Percentiles rank a stretch among this genome's conserved stretches.
These are phyloP conservation scores for Trichoderma reesei DNA, from an alignment of 495 filamentous ascomycete genomes.

Conservation along the genomic window DNA sequence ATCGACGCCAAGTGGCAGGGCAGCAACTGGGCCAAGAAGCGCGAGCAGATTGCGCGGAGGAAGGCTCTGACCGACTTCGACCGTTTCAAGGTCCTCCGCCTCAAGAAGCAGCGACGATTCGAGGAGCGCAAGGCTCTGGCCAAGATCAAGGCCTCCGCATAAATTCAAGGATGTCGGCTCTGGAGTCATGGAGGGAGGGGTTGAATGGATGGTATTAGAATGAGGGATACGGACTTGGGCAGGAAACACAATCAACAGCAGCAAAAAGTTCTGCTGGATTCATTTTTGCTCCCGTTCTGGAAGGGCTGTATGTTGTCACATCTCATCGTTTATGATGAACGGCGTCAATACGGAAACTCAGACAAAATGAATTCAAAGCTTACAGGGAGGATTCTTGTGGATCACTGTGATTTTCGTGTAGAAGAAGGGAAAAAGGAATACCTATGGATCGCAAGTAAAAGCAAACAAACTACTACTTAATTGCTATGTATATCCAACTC, in stretches of 20 bases:
- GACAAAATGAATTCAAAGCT: slow-evolving; percentile 13
- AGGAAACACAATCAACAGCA: slow-evolving; percentile 8
- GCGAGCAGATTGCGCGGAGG: slow-evolving; percentile 71
- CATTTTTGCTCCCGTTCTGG: slow-evolving; percentile 9
- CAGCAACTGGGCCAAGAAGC: slow-evolving; percentile 84
- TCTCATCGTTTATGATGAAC: slow-evolving; percentile 10
- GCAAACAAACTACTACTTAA: neutral
- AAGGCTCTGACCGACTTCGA: slow-evolving; percentile 93
- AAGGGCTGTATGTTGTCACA: slow-evolving; percentile 15
- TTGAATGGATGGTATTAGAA: slow-evolving; percentile 10
- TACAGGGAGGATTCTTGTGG: slow-evolving; percentile 9
- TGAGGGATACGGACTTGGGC: slow-evolving; percentile 3
- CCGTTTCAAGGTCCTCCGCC: slow-evolving; percentile 96
- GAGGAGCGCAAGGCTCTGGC: slow-evolving; percentile 89
- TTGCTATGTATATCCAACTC: neutral
- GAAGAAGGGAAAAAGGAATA: slow-evolving; percentile 1
- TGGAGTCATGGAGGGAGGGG: slow-evolving; percentile 11
- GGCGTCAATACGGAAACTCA: slow-evolving; percentile 13
- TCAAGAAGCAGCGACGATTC: slow-evolving; percentile 96
- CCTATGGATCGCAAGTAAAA: slow-evolving; percentile 1
- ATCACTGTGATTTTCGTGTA: slow-evolving; percentile 9
- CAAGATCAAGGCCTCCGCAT: slow-evolving; percentile 53
- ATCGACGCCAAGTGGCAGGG: slow-evolving; percentile 87
- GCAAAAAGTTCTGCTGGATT: slow-evolving; percentile 6
- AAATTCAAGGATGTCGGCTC: slow-evolving; percentile 13